Conservation (phyloP, 129 eudicot species). For the Centella asiatica region DNA sequence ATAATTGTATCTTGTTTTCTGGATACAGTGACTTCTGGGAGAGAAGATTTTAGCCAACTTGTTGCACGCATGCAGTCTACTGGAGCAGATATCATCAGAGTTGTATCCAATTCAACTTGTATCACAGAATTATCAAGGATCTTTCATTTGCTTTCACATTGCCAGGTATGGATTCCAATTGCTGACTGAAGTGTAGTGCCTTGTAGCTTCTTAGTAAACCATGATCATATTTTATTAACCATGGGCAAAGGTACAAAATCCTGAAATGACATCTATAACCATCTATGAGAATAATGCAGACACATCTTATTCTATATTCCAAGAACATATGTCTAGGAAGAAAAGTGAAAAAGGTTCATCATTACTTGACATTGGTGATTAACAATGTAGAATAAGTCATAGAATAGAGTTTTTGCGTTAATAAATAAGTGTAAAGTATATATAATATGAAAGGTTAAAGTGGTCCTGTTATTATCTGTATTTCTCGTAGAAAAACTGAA, state of each 20-base stretch:
- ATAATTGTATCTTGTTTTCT: conserved; percentile 64
- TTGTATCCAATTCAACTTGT: conserved; percentile 42
- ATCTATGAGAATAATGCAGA: not conserved
- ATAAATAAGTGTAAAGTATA: not conserved
- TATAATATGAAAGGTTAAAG: too few species aligned
- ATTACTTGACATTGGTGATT: too few species aligned
- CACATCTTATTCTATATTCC: too few species aligned
- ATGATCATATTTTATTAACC: not conserved
- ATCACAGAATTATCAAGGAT: conserved; percentile 50
- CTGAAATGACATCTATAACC: not conserved
- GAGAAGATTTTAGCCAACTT: conserved; percentile 52
- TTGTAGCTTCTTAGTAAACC: not conserved
- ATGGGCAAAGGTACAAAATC: not conserved
- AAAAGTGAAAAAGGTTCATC: too few species aligned
- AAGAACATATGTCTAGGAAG: too few species aligned
- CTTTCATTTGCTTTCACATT: conserved; percentile 55
- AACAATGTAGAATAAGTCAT: too few species aligned
- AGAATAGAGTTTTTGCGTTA: not conserved
- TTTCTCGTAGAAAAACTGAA: not conserved
- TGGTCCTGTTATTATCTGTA: not conserved
- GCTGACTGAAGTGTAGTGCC: not conserved
- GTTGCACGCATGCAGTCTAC: conserved; percentile 61
- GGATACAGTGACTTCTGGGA: conserved; percentile 27
- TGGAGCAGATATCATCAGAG: conserved; percentile 61
- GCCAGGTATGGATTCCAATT: conserved; percentile 44